A percentile compares a stretch with the other conserved stretches of the same genome.
Conservation (phyloP, 2,329 filamentous ascomycete species). For the Graphilbum sp. region DNA sequence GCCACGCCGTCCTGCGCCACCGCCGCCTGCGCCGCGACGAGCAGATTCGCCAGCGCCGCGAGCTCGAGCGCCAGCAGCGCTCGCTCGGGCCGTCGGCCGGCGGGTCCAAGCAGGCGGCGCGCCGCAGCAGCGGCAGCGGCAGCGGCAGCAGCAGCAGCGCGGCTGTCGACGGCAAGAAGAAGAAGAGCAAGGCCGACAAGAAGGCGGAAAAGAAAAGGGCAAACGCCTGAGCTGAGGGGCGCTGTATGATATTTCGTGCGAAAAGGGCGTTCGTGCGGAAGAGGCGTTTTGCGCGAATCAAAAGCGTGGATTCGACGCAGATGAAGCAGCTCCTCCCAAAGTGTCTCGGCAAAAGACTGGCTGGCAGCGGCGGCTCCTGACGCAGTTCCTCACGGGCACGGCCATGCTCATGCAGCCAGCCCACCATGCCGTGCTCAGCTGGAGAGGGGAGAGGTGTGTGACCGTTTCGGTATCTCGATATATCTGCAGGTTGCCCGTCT, state of each 20-base stretch:
- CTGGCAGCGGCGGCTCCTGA: no score
- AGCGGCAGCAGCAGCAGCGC: background rate
- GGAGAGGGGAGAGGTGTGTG: no score
- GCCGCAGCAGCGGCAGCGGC: background rate
- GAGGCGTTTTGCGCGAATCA: no score
- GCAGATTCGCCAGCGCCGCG: slow-evolving; percentile 5
- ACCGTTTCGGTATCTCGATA: no score
- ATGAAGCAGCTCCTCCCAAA: no score
- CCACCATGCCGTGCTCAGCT: no score
- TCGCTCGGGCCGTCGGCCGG: background rate
- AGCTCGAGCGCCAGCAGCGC: slow-evolving; percentile 10
- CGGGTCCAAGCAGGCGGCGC: background rate
- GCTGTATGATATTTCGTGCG: background rate
- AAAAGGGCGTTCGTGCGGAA: no score
- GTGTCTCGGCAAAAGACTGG: no score
- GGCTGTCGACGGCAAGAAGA: slow-evolving; percentile 1
- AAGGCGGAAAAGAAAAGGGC: background rate
- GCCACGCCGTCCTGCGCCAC: slow-evolving; percentile 29
- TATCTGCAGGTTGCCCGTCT: no score
- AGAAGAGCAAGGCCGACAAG: slow-evolving; percentile 2
- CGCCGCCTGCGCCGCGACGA: slow-evolving; percentile 6
- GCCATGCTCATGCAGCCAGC: no score
- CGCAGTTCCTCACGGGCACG: no score
- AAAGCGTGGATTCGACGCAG: no score
- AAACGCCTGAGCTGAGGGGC: background rate